Conservation (phyloP, 1,139 yeast genomes). For the Hyphopichia wangnamkhiaoensis region DNA sequence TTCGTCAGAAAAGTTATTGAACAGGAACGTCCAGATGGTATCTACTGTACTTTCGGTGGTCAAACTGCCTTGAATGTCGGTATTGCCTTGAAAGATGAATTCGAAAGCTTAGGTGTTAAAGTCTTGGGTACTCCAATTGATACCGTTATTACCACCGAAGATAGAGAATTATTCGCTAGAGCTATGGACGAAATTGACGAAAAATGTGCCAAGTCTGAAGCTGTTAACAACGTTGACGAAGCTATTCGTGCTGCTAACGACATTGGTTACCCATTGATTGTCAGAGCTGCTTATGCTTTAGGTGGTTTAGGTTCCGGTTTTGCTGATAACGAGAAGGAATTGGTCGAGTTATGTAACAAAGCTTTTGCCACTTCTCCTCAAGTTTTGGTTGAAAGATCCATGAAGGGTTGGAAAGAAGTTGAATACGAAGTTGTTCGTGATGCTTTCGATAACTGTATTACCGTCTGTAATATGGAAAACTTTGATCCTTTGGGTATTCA, state of each 20-base stretch:
- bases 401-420: conserved; percentile 99
- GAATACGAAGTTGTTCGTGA: conserved; percentile 99
- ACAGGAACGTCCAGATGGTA: conserved; percentile 95
- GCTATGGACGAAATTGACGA: conserved; percentile 92
- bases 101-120: conserved; percentile 86
- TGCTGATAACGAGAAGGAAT: conserved; percentile 79
- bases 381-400: conserved; percentile 91
- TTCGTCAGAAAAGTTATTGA: conserved; percentile 92
- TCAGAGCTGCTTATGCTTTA: conserved; percentile 94
- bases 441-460: conserved; percentile 93
- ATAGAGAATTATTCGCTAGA: conserved; percentile 92
- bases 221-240: conserved; percentile 91
- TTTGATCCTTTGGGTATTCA: conserved; percentile 98
- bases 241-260: conserved; percentile 83
- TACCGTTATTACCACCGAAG: conserved; percentile 95
- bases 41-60: conserved; percentile 94
- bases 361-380: conserved; percentile 91
- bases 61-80: conserved; percentile 98
- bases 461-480: conserved; percentile 99
- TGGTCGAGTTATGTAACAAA: conserved; percentile 83
- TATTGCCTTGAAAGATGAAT: conserved; percentile 91
- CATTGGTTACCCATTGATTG: conserved; percentile 95
- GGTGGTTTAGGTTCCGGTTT: conserved; percentile 99
- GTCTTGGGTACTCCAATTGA: conserved; percentile 96
- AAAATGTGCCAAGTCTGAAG: conserved; percentile 95